These are phyloP conservation scores for Barnettozyma sucrosica DNA, from an alignment of 805 yeast species.

Conservation along the genomic window DNA sequence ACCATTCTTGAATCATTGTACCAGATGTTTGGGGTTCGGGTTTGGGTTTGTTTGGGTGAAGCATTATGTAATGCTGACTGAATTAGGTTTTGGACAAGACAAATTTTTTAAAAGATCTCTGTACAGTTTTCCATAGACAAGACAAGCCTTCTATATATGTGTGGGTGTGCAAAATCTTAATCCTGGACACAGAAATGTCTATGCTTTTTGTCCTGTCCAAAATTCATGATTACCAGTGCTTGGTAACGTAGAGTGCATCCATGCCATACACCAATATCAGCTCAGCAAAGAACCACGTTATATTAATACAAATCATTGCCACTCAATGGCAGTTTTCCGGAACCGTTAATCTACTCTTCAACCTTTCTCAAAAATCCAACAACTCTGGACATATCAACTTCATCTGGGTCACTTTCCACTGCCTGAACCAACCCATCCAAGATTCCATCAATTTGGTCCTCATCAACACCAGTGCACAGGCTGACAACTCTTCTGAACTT, in stretches of 20 bases:
- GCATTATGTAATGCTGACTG: no score
- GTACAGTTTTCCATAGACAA: background rate
- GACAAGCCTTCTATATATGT: no score
- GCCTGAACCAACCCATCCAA: slow-evolving; percentile 84
- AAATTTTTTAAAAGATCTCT: background rate
- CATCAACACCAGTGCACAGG: slow-evolving; percentile 83
- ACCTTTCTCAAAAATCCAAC: slow-evolving; percentile 50
- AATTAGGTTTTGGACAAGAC: background rate
- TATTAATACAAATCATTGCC: background rate
- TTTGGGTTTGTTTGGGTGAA: no score
- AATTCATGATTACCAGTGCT: no score
- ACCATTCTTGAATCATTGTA: background rate
- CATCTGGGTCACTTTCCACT: slow-evolving; percentile 80
- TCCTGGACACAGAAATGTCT: no score
- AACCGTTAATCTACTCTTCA: slow-evolving; percentile 25
- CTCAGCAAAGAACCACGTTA: background rate
- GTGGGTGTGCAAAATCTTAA: no score
- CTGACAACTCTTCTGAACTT: slow-evolving; percentile 88
- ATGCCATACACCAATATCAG: background rate
- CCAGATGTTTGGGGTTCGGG: no score
- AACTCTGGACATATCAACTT: slow-evolving; percentile 51
- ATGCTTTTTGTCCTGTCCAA: no score
- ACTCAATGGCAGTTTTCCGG: background rate
- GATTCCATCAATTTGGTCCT: slow-evolving; percentile 70
- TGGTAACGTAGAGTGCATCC: no score